phyloP scores from a whole-genome alignment of 2,329 filamentous ascomycete genomes.

The Fusarium sp. region DNA sequence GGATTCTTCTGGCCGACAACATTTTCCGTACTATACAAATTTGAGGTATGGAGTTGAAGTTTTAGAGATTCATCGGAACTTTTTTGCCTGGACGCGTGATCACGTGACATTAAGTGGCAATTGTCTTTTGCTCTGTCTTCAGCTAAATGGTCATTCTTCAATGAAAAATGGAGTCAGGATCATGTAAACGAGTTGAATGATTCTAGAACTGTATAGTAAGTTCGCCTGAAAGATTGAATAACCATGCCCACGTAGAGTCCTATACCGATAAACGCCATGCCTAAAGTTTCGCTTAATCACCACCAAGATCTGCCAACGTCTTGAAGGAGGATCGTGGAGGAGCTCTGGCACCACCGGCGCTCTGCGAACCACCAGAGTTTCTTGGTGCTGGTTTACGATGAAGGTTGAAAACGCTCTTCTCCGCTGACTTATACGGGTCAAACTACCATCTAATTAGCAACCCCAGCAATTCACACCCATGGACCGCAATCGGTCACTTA shows the following conservation, averaged over 20 bases:
- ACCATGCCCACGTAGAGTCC: constrained; percentile 1
- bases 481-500: constrained; percentile 50
- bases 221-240: not conserved
- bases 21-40: constrained; percentile 46
- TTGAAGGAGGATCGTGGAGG: constrained; percentile 57
- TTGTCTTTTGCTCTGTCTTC: not conserved
- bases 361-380: constrained; percentile 40
- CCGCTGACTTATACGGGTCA: constrained; percentile 71
- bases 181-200: not conserved
- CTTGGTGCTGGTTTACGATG: constrained; percentile 51
- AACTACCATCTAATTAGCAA: constrained; percentile 57
- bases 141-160: not conserved
- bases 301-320: constrained; percentile 66
- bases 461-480: not conserved
- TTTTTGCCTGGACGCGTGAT: constrained; percentile 42
- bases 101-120: constrained; percentile 46
- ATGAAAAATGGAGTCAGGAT: not conserved
- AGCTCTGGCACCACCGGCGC: constrained; percentile 40
- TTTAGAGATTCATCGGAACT: constrained; percentile 27
- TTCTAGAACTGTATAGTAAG: not conserved
- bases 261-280: constrained; percentile 4
- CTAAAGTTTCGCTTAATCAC: constrained; percentile 34
- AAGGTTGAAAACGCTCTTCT: constrained; percentile 69
- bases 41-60: constrained; percentile 18
- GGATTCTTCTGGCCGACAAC: constrained; percentile 51